These are phyloP conservation scores for Linum usitatissimum DNA, from an alignment of 345 rosid genomes.

Conservation along the genomic window DNA sequence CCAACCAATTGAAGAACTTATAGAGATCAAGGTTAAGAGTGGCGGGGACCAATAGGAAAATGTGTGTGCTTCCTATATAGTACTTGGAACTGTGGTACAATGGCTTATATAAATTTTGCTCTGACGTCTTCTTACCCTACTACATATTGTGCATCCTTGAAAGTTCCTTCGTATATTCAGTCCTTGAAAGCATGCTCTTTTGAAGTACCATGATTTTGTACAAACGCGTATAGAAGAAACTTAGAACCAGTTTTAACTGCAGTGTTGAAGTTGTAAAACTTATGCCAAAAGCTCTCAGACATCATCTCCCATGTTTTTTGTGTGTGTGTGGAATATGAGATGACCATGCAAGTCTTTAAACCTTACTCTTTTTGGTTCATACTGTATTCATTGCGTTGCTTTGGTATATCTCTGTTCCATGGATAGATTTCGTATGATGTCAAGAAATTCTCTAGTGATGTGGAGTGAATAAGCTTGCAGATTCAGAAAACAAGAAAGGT, in stretches of 20 bases:
- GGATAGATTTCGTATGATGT: background rate
- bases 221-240: no score
- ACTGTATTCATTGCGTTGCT: background rate
- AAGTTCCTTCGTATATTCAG: no score
- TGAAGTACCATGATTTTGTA: no score
- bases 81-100: background rate
- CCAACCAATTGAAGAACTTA: constrained; percentile 59
- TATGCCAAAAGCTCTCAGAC: no score
- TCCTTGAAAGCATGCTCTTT: no score
- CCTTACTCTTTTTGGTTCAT: background rate
- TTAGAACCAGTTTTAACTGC: no score
- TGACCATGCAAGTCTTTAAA: background rate
- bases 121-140: background rate
- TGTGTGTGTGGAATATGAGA: background rate
- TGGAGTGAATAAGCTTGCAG: background rate
- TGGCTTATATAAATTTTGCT: no score
- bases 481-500: background rate
- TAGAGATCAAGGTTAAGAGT: constrained; percentile 60
- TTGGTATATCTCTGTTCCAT: background rate
- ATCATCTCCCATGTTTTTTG: no score
- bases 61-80: background rate
- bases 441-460: background rate
- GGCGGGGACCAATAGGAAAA: background rate
- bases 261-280: no score
- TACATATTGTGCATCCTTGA: no score